Evolutionary conservation across 768 basidiomycete species (phyloP).

Genomic region (Lyophyllum decastes): DNA sequence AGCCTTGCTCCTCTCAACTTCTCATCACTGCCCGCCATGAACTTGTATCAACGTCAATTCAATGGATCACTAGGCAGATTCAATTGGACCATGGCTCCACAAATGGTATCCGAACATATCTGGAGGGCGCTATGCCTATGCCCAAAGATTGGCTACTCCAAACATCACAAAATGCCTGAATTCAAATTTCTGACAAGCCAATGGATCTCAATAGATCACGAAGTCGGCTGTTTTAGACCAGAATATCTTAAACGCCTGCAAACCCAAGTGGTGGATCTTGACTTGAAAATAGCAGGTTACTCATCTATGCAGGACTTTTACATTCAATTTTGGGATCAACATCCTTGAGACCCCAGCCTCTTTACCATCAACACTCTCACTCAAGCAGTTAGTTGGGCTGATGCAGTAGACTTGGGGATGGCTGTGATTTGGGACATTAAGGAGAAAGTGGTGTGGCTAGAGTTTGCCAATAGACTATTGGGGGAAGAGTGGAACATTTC

Average conservation of each 20-base stretch:
- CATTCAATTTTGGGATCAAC: neutral
- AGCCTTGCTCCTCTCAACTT: neutral
- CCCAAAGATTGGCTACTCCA: neutral
- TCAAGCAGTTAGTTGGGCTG: neutral
- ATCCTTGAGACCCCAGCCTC: too few species aligned
- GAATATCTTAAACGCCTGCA: neutral
- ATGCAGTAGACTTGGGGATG: neutral
- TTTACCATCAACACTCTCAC: neutral
- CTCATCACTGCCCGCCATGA: neutral
- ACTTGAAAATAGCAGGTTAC: too few species aligned
- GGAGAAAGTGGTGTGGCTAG: neutral
- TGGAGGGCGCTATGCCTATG: neutral
- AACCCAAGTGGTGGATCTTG: too few species aligned
- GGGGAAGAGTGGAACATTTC: neutral
- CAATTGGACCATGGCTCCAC: slow-evolving; percentile 13
- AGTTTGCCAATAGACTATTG: neutral
- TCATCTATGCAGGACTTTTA: too few species aligned
- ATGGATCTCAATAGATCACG: neutral
- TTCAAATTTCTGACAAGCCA: neutral
- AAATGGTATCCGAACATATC: neutral
- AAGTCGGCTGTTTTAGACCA: too few species aligned
- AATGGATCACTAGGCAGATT: slow-evolving; percentile 16
- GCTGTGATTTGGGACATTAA: neutral
- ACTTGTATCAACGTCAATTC: neutral
- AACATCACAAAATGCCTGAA: neutral